Evolutionary conservation across 2,329 filamentous ascomycete species (phyloP).

Genomic region (Diatrype stigma): DNA sequence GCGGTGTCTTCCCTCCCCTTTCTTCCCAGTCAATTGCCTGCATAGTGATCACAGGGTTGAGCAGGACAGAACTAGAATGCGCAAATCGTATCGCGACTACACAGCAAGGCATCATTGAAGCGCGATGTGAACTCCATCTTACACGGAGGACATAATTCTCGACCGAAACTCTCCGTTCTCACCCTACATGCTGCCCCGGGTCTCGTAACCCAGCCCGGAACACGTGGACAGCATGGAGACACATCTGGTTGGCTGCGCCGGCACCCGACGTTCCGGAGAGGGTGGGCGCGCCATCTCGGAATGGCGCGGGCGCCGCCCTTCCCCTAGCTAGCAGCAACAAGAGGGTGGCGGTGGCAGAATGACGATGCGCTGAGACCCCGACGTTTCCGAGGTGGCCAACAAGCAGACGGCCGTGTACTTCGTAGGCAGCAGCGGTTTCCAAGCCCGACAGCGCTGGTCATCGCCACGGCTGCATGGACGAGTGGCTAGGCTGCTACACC

Average conservation of each 20-base stretch:
- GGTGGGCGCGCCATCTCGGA: slow-evolving; percentile 6
- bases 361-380: slow-evolving; percentile 1
- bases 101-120: neutral
- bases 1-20: too few species aligned
- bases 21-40: too few species aligned
- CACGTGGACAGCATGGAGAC: slow-evolving; percentile 2
- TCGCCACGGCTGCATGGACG: slow-evolving; percentile 5
- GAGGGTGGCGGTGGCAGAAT: neutral
- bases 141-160: slow-evolving; percentile 1
- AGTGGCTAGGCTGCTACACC: slow-evolving; percentile 7
- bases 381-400: slow-evolving; percentile 9
- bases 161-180: slow-evolving; percentile 5
- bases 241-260: slow-evolving; percentile 1
- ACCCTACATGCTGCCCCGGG: slow-evolving; percentile 4
- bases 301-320: slow-evolving; percentile 6
- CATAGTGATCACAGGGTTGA: too few species aligned
- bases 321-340: slow-evolving; percentile 5
- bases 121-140: slow-evolving; percentile 3
- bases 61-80: too few species aligned
- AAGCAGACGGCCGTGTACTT: slow-evolving; percentile 13
- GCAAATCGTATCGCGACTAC: too few species aligned
- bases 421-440: slow-evolving; percentile 2
- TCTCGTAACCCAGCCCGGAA: slow-evolving; percentile 6
- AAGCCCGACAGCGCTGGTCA: slow-evolving; percentile 2
- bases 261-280: slow-evolving; percentile 1